Evolutionary conservation across 2,329 filamentous ascomycete species (phyloP).

Genomic region (Cylindrodendrum hubeiense): DNA sequence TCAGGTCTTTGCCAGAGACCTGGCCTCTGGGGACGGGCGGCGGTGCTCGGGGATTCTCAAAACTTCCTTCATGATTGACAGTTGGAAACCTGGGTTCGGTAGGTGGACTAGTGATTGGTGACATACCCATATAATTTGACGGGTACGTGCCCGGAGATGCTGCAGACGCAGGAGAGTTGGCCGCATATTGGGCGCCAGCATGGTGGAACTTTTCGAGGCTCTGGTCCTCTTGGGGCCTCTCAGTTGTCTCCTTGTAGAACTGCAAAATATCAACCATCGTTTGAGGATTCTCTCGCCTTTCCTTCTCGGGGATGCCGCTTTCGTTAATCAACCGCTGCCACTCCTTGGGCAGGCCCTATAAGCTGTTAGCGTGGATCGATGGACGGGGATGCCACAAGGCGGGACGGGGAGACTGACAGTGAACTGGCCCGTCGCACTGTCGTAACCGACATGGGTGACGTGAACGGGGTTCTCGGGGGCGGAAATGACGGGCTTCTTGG

Average conservation of each 20-base stretch:
- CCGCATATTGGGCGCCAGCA: slow-evolving; percentile 70
- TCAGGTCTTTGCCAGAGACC: slow-evolving; percentile 64
- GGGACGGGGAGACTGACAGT: slow-evolving; percentile 72
- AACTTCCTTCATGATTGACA: slow-evolving; percentile 90
- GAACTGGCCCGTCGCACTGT: slow-evolving; percentile 95
- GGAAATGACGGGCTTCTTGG: slow-evolving; percentile 94
- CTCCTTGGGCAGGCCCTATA: slow-evolving; percentile 91
- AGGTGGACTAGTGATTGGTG: slow-evolving; percentile 80
- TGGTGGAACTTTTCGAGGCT: slow-evolving; percentile 98
- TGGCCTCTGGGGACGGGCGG: slow-evolving; percentile 81
- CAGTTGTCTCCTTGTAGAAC: slow-evolving; percentile 96
- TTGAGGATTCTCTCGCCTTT: slow-evolving; percentile 94
- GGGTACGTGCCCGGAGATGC: slow-evolving; percentile 67
- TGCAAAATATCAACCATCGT: slow-evolving; percentile 95
- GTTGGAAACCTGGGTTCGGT: slow-evolving; percentile 87
- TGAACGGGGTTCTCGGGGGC: slow-evolving; percentile 97
- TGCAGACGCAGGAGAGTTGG: slow-evolving; percentile 57
- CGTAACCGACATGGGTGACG: slow-evolving; percentile 97
- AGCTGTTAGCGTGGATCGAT: slow-evolving; percentile 28
- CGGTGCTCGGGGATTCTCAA: slow-evolving; percentile 94
- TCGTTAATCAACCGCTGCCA: slow-evolving; percentile 97
- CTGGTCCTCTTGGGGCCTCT: slow-evolving; percentile 83
- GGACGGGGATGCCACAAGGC: slow-evolving; percentile 29
- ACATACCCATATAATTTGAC: slow-evolving; percentile 68
- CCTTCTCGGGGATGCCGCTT: slow-evolving; percentile 95